phyloP scores from a whole-genome alignment of 1,284 basidiomycete genomes.

The Tausonia pullulans region DNA sequence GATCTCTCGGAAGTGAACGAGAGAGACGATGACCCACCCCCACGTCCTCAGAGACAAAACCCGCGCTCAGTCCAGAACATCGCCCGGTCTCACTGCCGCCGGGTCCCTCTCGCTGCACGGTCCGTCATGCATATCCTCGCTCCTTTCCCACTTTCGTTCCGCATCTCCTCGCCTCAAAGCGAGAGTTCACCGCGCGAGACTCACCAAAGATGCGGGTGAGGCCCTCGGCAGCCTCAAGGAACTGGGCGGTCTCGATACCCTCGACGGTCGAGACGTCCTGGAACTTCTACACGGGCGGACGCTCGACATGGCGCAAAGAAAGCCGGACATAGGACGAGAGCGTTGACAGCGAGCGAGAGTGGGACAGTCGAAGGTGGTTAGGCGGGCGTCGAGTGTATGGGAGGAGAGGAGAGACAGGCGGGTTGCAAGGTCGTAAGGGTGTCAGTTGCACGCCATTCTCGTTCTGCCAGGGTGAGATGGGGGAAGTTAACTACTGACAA shows the following conservation, averaged over 20 bases:
- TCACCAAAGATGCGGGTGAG: conserved; percentile 84
- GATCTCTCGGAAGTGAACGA: background rate
- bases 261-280: conserved; percentile 76
- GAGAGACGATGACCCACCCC: background rate
- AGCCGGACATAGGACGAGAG: background rate
- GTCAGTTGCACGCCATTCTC: background rate
- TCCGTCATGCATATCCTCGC: no score
- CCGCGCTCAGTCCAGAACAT: conserved; percentile 1
- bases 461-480: background rate
- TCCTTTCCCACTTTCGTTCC: no score
- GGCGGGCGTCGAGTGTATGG: no score
- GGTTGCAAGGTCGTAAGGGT: background rate
- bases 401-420: background rate
- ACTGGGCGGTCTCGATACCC: conserved; percentile 78
- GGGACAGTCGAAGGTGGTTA: background rate
- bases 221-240: conserved; percentile 81
- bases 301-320: background rate
- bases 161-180: no score
- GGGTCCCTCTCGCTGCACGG: no score
- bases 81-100: background rate
- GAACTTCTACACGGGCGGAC: conserved; percentile 52
- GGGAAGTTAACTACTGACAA: background rate
- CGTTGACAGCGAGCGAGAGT: background rate
- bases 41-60: background rate
- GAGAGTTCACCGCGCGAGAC: conserved; percentile 22